Evolutionary conservation across 805 yeast genomes (phyloP).

Genomic region (Pichia insulana): DNA sequence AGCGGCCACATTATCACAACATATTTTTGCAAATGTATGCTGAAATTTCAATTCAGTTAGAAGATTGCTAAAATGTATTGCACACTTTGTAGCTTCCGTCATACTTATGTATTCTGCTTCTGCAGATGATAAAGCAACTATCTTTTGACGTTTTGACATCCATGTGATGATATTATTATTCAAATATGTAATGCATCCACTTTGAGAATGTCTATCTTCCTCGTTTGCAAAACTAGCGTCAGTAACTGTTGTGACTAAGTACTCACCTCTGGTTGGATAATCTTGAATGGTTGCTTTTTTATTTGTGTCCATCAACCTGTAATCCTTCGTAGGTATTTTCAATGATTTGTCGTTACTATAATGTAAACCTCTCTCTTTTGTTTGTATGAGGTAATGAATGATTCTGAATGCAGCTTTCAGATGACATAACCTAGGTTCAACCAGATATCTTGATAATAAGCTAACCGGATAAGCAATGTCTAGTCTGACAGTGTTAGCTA

Average conservation of each 20-base stretch:
- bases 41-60: conserved; percentile 2
- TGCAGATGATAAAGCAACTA: conserved; percentile 4
- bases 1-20: conserved; percentile 2
- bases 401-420: conserved; percentile 2
- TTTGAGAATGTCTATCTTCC: conserved; percentile 2
- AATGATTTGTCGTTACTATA: not conserved
- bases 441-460: not conserved
- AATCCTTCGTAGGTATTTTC: conserved; percentile 2
- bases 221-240: conserved; percentile 4
- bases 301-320: conserved; percentile 2
- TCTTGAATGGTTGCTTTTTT: not conserved
- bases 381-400: conserved; percentile 3
- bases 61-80: conserved; percentile 1
- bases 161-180: conserved; percentile 4
- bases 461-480: conserved; percentile 6
- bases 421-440: conserved; percentile 2
- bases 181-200: conserved; percentile 3
- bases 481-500: conserved; percentile 8
- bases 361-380: not conserved
- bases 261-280: conserved; percentile 1
- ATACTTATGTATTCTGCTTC: conserved; percentile 6
- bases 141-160: conserved; percentile 1
- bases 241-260: not conserved
- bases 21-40: not conserved
- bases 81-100: conserved; percentile 1